Percentiles rank a stretch among this genome's conserved stretches.
Conservation (phyloP, 306 rosid genomes). For the Corylus americana region DNA sequence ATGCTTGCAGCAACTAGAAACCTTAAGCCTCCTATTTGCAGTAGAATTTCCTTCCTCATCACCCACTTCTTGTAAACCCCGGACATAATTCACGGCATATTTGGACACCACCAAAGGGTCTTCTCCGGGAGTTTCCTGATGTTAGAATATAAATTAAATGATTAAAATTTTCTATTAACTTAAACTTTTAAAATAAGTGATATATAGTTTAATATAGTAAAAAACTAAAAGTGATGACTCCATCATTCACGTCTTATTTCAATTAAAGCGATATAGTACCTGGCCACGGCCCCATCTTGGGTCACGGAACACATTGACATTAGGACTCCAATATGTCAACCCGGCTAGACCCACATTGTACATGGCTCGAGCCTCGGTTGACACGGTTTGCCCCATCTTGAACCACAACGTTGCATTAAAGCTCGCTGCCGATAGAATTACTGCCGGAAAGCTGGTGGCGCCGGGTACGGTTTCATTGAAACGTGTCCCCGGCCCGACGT, state of each 20-base stretch:
- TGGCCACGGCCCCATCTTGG: conserved; percentile 83
- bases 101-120: too few species aligned
- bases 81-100: conserved; percentile 47
- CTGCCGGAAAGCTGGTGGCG: conserved; percentile 73
- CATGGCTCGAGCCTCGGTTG: conserved; percentile 84
- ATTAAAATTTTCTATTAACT: too few species aligned
- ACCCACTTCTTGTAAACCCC: conserved; percentile 60
- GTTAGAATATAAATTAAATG: too few species aligned
- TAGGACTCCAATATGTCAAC: conserved; percentile 84
- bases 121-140: too few species aligned
- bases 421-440: conserved; percentile 65
- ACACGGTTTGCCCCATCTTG: conserved; percentile 70
- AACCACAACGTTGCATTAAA: conserved; percentile 60
- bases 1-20: conserved; percentile 89
- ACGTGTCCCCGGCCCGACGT: conserved; percentile 61
- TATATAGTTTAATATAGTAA: too few species aligned
- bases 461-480: conserved; percentile 59
- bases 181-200: too few species aligned
- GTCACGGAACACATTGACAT: conserved; percentile 74
- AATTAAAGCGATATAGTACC: background rate
- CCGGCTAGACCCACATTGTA: conserved; percentile 76
- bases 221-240: too few species aligned
- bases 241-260: too few species aligned
- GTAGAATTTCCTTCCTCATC: conserved; percentile 40
- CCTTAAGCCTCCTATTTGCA: conserved; percentile 60